Evolutionary conservation across 179 eudicot genomes (phyloP), one percentile per base, ranked within the genome.

Genomic region (Beta corolliflora): DNA sequence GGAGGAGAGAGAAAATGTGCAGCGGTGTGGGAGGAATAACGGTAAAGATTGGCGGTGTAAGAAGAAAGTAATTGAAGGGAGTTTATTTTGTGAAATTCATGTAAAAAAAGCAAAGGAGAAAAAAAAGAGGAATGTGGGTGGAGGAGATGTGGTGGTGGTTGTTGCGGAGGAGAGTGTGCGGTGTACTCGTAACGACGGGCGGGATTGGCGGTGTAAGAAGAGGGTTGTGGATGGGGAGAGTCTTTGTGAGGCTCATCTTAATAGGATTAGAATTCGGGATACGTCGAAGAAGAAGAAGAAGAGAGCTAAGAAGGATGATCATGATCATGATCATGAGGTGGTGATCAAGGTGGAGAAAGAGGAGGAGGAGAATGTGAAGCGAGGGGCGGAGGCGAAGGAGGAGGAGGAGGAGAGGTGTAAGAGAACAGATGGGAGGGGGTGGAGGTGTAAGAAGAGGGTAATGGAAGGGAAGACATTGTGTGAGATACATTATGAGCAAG

Each of bases 401-500:
- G 84, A 58, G 71, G 90, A 82, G 0, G 75, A 78, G 5, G 31
- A 69, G 63, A 79, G 91, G 79, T 88, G 91, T 81, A 88, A 86
- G 77, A 82, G 91, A 83, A 86, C 81, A 19, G 91, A 88, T 46
- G 91, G 91, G 46, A 67, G 91, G 18, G 89, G 77, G 21, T 88
- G 91, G 91, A 73, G 91, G 77, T 88, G 91, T 78, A 88, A 88
- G 79, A 85, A 87, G 82, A 75, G 19, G 70, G 86, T 79, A 8
- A 41, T 79, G 67, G 85, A 86, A 9, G 91, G 89, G 52, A 88
- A 84, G 66, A 73, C 86, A 19, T 77, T 88, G 59, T 88, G 91
- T 74, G 91, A 84, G 82, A 81, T 89, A 81, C 99, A 97, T 80
- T 84, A 88, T 71, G 86, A 91, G 52, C 99, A 97, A 53, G 97